Evolutionary conservation across 2,329 filamentous ascomycete species (phyloP).

Genomic region (Lachnellula willkommii): DNA sequence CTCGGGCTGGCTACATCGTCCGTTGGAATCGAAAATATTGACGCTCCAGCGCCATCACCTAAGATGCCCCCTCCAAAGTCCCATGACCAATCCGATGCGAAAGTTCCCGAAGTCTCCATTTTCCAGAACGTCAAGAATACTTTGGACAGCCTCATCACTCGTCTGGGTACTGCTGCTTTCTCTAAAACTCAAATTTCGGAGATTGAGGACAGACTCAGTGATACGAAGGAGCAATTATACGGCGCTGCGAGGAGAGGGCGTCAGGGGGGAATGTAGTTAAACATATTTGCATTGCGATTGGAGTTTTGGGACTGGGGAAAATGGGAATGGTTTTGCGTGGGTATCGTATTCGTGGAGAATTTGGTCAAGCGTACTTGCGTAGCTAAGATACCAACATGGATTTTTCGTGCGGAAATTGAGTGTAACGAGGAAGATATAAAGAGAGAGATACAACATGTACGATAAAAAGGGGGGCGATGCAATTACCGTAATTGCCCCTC

Average conservation of each 20-base stretch:
- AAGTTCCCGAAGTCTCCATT: constrained; percentile 16
- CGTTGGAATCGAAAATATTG: not conserved
- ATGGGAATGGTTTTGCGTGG: not conserved
- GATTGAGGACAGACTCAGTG: constrained; percentile 74
- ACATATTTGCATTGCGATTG: constrained; percentile 17
- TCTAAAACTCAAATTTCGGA: constrained; percentile 61
- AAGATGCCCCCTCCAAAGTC: not conserved
- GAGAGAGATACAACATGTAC: too few relatives aligned
- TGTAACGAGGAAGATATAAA: too few relatives aligned
- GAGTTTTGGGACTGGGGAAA: constrained; percentile 14
- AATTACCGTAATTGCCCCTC: not conserved
- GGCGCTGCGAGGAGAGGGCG: constrained; percentile 59
- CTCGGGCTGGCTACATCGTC: too few relatives aligned
- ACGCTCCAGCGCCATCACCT: not conserved
- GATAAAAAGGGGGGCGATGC: not conserved
- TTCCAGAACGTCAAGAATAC: constrained; percentile 46
- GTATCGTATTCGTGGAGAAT: not conserved
- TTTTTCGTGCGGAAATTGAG: not conserved
- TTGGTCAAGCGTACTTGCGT: not conserved
- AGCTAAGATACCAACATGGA: constrained; percentile 4
- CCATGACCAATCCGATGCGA: not conserved
- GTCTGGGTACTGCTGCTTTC: constrained; percentile 55
- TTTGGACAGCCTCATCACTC: constrained; percentile 53
- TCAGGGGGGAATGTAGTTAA: constrained; percentile 5
- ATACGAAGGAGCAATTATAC: constrained; percentile 69